A percentile compares a stretch with the other conserved stretches of the same genome.
Evolutionary conservation across 2,329 filamentous ascomycete species (phyloP).

Genomic region (Venturia pyrina): DNA sequence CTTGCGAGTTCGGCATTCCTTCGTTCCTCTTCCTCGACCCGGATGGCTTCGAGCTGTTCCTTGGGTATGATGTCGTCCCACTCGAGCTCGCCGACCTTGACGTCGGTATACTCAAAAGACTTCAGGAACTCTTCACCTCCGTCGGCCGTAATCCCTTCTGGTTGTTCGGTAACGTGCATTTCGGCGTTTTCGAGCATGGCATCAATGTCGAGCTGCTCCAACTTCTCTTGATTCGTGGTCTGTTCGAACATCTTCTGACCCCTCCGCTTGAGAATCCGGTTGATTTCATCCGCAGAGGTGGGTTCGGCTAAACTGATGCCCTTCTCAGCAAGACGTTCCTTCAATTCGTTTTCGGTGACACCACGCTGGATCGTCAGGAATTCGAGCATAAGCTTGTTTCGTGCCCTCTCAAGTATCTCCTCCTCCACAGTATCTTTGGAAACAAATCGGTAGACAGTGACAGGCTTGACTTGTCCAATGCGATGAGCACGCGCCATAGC

Average conservation of each 20-base stretch:
- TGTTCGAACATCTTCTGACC: constrained; percentile 99
- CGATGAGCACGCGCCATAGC: constrained; percentile 97
- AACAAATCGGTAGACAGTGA: constrained; percentile 91
- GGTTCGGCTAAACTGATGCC: constrained; percentile 34
- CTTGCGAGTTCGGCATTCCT: constrained; percentile 48
- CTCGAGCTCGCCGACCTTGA: constrained; percentile 87
- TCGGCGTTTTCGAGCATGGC: constrained; percentile 94
- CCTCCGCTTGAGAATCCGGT: constrained; percentile 88
- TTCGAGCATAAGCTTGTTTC: constrained; percentile 94
- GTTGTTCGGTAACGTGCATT: constrained; percentile 90
- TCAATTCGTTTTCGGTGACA: constrained; percentile 77
- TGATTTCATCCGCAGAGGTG: constrained; percentile 87
- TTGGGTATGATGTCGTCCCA: constrained; percentile 99
- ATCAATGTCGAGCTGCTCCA: constrained; percentile 96
- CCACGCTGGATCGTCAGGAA: constrained; percentile 96
- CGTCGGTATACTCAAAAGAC: constrained; percentile 86
- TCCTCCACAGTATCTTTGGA: constrained; percentile 98
- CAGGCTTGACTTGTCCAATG: constrained; percentile 91
- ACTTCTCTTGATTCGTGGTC: constrained; percentile 87
- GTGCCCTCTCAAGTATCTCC: constrained; percentile 88
- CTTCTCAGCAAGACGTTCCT: constrained; percentile 56
- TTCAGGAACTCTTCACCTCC: constrained; percentile 94
- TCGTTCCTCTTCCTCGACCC: constrained; percentile 78
- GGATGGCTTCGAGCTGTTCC: constrained; percentile 80
- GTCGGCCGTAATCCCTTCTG: constrained; percentile 87